A percentile compares a stretch with the other conserved stretches of the same genome.
These are phyloP conservation scores for Wickerhamiella slavikovae DNA, from an alignment of 805 yeast species.

Conservation along the genomic window DNA sequence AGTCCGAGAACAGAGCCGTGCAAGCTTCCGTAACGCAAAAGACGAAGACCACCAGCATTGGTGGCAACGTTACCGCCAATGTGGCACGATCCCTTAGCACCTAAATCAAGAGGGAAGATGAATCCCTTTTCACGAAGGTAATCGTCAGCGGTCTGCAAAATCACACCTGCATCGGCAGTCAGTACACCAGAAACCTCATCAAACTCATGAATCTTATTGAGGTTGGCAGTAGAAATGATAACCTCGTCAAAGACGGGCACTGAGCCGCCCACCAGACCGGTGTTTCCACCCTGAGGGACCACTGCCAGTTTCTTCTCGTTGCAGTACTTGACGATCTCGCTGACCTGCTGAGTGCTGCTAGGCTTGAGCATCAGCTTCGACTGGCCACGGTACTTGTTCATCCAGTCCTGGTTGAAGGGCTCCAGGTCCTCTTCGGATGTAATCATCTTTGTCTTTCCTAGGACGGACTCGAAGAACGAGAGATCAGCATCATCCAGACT, in stretches of 20 bases:
- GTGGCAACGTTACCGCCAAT: slow-evolving; percentile 91
- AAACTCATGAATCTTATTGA: slow-evolving; percentile 65
- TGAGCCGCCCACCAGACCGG: slow-evolving; percentile 89
- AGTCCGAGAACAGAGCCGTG: slow-evolving; percentile 82
- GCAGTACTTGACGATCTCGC: slow-evolving; percentile 59
- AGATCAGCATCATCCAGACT: slow-evolving; percentile 36
- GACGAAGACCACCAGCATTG: slow-evolving; percentile 87
- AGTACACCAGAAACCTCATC: slow-evolving; percentile 65
- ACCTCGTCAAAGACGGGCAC: slow-evolving; percentile 84
- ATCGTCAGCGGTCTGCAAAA: slow-evolving; percentile 66
- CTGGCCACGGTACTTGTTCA: slow-evolving; percentile 80
- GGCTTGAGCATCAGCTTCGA: slow-evolving; percentile 65
- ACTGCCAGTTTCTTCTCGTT: slow-evolving; percentile 58
- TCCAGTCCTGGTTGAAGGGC: slow-evolving; percentile 74
- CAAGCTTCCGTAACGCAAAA: slow-evolving; percentile 73
- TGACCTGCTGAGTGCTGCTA: slow-evolving; percentile 53
- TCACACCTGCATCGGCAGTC: slow-evolving; percentile 76
- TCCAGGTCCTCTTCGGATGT: slow-evolving; percentile 43
- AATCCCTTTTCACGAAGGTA: slow-evolving; percentile 63
- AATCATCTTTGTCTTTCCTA: slow-evolving; percentile 20
- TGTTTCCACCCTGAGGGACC: slow-evolving; percentile 94
- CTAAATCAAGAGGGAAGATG: slow-evolving; percentile 81
- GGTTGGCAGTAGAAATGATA: slow-evolving; percentile 40
- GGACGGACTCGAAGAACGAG: slow-evolving; percentile 34
- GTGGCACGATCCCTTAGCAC: slow-evolving; percentile 92